Conservation (phyloP, 2,329 filamentous ascomycete species). For the Cryphonectria parasitica region DNA sequence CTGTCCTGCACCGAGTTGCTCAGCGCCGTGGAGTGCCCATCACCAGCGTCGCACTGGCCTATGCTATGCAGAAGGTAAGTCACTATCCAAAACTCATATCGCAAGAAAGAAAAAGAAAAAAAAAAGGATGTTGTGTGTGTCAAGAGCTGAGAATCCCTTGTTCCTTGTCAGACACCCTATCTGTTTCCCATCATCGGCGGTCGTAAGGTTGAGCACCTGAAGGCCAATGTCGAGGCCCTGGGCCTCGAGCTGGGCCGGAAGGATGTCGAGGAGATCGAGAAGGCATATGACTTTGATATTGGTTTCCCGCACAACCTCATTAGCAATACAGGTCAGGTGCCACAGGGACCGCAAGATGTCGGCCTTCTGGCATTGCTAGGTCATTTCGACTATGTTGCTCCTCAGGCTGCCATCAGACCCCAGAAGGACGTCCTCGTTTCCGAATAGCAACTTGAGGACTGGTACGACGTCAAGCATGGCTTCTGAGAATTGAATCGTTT, state of each 20-base stretch:
- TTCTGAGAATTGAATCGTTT: not conserved
- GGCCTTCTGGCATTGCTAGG: constrained; percentile 52
- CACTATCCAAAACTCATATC: not conserved
- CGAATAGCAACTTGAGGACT: not conserved
- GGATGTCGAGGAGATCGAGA: constrained; percentile 70
- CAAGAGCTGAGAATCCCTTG: not conserved
- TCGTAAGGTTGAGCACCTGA: constrained; percentile 70
- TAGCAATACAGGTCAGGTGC: constrained; percentile 42
- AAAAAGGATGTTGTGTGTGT: not conserved
- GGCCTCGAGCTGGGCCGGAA: constrained; percentile 60
- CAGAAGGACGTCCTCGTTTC: not conserved
- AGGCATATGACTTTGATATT: constrained; percentile 62
- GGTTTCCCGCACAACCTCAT: constrained; percentile 71
- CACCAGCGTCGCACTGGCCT: constrained; percentile 66
- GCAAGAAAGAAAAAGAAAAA: not conserved
- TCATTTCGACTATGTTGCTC: constrained; percentile 54
- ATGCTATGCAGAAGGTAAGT: constrained; percentile 66
- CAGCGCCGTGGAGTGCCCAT: constrained; percentile 46
- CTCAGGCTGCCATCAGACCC: constrained; percentile 32
- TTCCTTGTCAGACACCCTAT: constrained; percentile 54
- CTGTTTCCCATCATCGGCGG: constrained; percentile 76
- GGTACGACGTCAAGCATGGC: not conserved
- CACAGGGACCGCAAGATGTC: constrained; percentile 46
- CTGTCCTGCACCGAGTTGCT: constrained; percentile 55
- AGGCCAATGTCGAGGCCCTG: constrained; percentile 71